Base-by-base conservation (phyloP, 805 yeast genomes). In the Starmerella bombi region DNA sequence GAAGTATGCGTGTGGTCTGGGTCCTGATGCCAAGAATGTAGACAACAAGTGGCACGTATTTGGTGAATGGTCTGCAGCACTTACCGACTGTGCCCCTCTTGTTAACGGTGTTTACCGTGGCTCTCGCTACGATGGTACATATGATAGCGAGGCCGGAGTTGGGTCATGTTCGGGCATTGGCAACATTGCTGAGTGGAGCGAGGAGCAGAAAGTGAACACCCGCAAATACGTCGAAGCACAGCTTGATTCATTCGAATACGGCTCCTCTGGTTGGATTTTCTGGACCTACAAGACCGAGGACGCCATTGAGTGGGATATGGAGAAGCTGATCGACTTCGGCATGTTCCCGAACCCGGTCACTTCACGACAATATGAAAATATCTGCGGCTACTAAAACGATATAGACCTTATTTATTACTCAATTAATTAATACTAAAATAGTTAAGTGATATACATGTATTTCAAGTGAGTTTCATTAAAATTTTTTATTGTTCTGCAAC, bases 261-360 rank as follows among this genome's bases (percentile, higher is more conserved):
- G 62, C 32, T 31, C 38, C 15, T 38, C 74, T 43, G 97, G 97
- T 25, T 86, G 95, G 95, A 72, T 83, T 43, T 79, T 81, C 67
- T 86, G 96, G 96, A 74, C 79, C 59, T 85, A 83, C 79, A 86
- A 85, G 68, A 80, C 94, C 21, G 95, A 86, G 62, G 62, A 61
- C 50, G 66, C 82, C 17, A 58, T 78, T 40, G 95, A 86, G 59
- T 86, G 96, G 96, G 94, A 82, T 61, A 70, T 81, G 64, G 66
- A 68, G 52, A 64, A 65, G 48, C 70, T 86, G 51, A 60, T 71
- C 17, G 65, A 59, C 16, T 59, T 70, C 41, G 77, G 74, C 21
- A 56, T 83, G 30, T 77, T 86, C 70, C 95, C 96, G 35, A 79
- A 73, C 59, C 95, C 96, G 21, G 63, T 84, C 32, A 58, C 63